Evolutionary conservation across 2,329 filamentous ascomycete species (phyloP).

Genomic region (Aspergillus jensenii): DNA sequence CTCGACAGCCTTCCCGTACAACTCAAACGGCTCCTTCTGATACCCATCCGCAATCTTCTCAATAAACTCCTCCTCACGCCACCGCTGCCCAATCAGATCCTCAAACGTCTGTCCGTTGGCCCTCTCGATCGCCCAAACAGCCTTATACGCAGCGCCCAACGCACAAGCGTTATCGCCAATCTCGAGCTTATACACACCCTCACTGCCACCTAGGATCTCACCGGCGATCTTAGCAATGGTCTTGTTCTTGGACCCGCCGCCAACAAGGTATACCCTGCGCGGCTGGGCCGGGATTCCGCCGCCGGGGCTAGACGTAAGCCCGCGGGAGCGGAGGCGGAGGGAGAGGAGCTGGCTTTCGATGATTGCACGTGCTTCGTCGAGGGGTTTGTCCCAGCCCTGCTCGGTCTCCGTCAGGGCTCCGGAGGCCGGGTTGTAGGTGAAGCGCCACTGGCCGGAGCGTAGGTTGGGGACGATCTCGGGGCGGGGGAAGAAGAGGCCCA

Average conservation of each 20-base stretch:
- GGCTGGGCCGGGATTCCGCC: conserved; percentile 73
- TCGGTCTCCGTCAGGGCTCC: conserved; percentile 54
- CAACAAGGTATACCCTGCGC: conserved; percentile 87
- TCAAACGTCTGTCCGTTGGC: conserved; percentile 74
- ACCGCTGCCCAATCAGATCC: conserved; percentile 76
- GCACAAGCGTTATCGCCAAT: conserved; percentile 95
- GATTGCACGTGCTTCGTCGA: conserved; percentile 79
- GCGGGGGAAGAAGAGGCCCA: conserved; percentile 92
- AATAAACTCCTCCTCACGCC: conserved; percentile 82
- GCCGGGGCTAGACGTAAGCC: conserved; percentile 64
- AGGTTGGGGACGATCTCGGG: conserved; percentile 96
- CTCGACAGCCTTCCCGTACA: conserved; percentile 73
- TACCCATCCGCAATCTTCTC: conserved; percentile 83
- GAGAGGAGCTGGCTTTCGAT: conserved; percentile 94
- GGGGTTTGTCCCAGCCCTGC: conserved; percentile 54
- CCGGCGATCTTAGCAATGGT: conserved; percentile 84
- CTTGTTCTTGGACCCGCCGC: conserved; percentile 84
- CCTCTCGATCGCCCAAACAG: conserved; percentile 84
- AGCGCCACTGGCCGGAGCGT: conserved; percentile 81
- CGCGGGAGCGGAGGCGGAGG: conserved; percentile 79
- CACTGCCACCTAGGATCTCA: conserved; percentile 81
- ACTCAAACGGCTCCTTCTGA: conserved; percentile 68
- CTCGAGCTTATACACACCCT: conserved; percentile 90
- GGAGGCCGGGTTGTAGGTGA: conserved; percentile 57
- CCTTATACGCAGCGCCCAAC: conserved; percentile 91